phyloP scores from a whole-genome alignment of 176 grass and related monocot genomes.

The Phragmites australis region DNA sequence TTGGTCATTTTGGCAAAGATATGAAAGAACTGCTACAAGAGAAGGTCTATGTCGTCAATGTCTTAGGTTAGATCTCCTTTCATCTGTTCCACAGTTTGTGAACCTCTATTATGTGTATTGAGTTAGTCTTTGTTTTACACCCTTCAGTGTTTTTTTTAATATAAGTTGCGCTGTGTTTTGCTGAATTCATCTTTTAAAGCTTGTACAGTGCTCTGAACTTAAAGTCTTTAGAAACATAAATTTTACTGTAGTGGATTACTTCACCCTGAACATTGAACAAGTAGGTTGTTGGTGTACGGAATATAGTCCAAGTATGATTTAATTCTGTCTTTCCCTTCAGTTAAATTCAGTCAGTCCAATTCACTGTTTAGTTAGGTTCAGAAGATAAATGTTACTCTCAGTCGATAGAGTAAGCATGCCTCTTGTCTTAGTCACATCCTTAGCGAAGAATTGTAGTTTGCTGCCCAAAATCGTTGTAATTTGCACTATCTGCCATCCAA shows the following conservation, averaged over 20 bases:
- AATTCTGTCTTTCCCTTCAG: neutral
- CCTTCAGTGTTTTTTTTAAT: neutral
- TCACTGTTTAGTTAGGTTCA: neutral
- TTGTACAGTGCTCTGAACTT: neutral
- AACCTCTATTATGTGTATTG: neutral
- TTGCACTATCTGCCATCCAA: neutral
- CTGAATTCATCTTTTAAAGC: neutral
- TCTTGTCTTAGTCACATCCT: neutral
- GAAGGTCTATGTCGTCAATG: slow-evolving; percentile 74
- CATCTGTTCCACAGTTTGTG: neutral
- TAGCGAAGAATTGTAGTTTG: neutral
- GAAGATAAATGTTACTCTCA: neutral
- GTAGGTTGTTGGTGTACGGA: neutral
- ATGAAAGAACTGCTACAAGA: slow-evolving; percentile 82
- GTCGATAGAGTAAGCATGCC: neutral
- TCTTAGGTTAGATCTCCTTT: slow-evolving; percentile 60
- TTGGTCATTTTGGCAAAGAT: slow-evolving; percentile 67
- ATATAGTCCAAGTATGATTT: neutral
- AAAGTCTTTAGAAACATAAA: neutral
- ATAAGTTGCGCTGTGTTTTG: neutral
- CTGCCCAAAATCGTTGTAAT: neutral
- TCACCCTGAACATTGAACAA: slow-evolving; percentile 12
- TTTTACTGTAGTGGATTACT: slow-evolving; percentile 1
- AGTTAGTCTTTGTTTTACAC: neutral
- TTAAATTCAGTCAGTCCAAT: neutral